phyloP scores from a whole-genome alignment of 257 asterid species.

The Plectranthus barbatus region DNA sequence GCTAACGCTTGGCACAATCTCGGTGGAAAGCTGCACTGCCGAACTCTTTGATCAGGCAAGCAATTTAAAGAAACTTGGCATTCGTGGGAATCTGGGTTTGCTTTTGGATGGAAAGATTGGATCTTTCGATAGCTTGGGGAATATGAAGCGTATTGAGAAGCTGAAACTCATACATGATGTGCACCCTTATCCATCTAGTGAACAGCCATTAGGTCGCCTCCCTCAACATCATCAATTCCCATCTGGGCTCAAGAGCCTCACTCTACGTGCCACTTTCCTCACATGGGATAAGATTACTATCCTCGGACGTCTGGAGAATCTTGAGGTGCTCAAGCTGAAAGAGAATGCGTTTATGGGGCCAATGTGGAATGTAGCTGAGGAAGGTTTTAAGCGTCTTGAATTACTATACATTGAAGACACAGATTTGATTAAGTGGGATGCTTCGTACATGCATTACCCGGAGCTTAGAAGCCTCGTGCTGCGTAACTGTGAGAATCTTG shows the following conservation, averaged over 20 bases:
- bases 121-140: neutral
- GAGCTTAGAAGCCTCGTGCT: neutral
- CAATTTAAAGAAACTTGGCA: constrained; percentile 4
- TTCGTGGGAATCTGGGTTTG: neutral
- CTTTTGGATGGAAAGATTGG: neutral
- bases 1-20: neutral
- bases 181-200: neutral
- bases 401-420: neutral
- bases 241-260: neutral
- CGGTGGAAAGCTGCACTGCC: neutral
- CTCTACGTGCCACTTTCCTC: neutral
- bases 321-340: neutral
- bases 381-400: neutral
- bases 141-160: neutral
- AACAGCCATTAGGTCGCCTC: neutral
- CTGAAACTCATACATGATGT: neutral
- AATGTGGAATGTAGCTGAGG: neutral
- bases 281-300: neutral
- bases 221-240: neutral
- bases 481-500: neutral
- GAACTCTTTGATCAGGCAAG: neutral
- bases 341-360: neutral
- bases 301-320: neutral
- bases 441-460: neutral
- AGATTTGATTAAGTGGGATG: neutral